Evolutionary conservation across 805 yeast species (phyloP).

Genomic region (Pichia kluyveri): DNA sequence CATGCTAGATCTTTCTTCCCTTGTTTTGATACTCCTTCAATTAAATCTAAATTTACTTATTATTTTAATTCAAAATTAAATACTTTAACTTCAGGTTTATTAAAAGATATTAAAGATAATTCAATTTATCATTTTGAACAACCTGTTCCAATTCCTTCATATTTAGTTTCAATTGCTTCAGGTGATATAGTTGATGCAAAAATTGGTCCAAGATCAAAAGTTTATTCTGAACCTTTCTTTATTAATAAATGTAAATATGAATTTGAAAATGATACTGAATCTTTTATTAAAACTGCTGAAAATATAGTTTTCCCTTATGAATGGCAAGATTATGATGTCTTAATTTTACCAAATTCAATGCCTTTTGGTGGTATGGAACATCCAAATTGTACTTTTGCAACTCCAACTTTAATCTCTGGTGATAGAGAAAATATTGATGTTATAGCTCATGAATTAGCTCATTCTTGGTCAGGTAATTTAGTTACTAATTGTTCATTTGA

Average conservation of each 20-base stretch:
- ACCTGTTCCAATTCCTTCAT: constrained; percentile 78
- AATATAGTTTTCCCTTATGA: constrained; percentile 67
- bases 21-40: constrained; percentile 83
- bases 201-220: constrained; percentile 82
- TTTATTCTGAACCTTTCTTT: constrained; percentile 67
- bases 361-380: constrained; percentile 96
- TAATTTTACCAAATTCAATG: constrained; percentile 66
- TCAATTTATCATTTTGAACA: constrained; percentile 48
- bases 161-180: constrained; percentile 74
- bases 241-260: constrained; percentile 67
- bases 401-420: constrained; percentile 80
- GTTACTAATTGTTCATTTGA: constrained; percentile 90
- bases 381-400: constrained; percentile 83
- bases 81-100: constrained; percentile 62
- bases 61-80: constrained; percentile 55
- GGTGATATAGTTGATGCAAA: constrained; percentile 62
- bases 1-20: constrained; percentile 86
- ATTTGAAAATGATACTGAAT: constrained; percentile 73
- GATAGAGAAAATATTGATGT: constrained; percentile 84
- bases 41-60: constrained; percentile 58
- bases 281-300: constrained; percentile 73
- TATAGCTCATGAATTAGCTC: constrained; percentile 88
- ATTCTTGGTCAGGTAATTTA: constrained; percentile 87
- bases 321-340: constrained; percentile 76
- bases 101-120: constrained; percentile 18